Evolutionary conservation across 2,329 filamentous ascomycete species (phyloP), one percentile per base, ranked within the genome.

Genomic region (Blastomyces emzantsi): DNA sequence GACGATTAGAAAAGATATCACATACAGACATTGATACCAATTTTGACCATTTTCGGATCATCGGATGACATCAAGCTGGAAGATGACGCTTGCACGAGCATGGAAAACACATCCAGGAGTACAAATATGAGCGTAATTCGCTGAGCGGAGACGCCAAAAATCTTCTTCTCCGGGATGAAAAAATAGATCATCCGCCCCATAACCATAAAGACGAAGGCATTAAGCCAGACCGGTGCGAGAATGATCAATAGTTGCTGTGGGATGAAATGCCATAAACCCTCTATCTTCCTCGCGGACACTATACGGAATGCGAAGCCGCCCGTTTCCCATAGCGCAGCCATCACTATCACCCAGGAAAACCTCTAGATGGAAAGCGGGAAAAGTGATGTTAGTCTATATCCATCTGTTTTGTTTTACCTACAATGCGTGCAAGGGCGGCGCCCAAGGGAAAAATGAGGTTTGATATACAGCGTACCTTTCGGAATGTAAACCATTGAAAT

Each of bases 191-290:
- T 79, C 1, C 78, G 74, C 2, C 74, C 79, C 17, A 81, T 71
- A 3, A 77, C 71, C 76, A 81, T 79, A 69, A 80, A 81, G 33
- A 75, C 74, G 64, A 78, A 81, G 1, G 78, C 78, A 64, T 81
- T 81, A n/a, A 81, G 62, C 67, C 67, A 68, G 11, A 68, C 47
- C 1, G 67, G 67, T 19, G 67, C 63, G 3, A 68, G 66, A 28
- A 67, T 62, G 22, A 68, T 64, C 6, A 68, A 62, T 15, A 68
- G 41, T 41, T 67, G 66, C 52, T 64, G 55, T 1, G 67, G 66
- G 33, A 66, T 59, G 25, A 62, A 63, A 36, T 64, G 61, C 33
- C 64, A 64, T 17, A 63, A 36, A n/a, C 63, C 64, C 17, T 15
- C 30, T 36, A 67, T 41, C 11, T 55, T 54, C 39, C 57, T 61